A percentile compares a stretch with the other conserved stretches of the same genome.
Conservation (phyloP, 2,329 filamentous ascomycete species). For the Emmonsiellopsis sp. region DNA sequence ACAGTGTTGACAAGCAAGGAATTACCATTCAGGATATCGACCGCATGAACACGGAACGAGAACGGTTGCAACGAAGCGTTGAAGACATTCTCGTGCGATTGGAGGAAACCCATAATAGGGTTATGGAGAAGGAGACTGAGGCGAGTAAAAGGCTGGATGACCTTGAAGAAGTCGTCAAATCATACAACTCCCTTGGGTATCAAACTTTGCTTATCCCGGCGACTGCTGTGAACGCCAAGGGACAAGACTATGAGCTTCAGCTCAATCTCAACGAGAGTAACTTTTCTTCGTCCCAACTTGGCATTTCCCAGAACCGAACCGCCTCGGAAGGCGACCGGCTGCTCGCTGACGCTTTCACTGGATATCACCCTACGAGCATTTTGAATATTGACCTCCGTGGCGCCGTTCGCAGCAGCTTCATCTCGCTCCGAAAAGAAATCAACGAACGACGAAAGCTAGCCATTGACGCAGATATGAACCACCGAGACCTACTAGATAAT, state of each 20-base stretch:
- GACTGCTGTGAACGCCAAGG: constrained; percentile 76
- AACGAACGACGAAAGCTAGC: constrained; percentile 75
- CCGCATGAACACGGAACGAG: constrained; percentile 92
- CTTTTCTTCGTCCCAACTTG: constrained; percentile 56
- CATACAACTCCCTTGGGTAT: constrained; percentile 90
- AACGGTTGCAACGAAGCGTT: constrained; percentile 81
- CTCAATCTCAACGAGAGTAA: constrained; percentile 75
- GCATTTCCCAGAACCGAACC: constrained; percentile 39
- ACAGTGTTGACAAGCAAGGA: constrained; percentile 81
- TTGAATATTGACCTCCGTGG: constrained; percentile 83
- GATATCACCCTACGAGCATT: constrained; percentile 82
- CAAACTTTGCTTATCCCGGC: constrained; percentile 83
- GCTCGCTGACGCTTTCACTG: constrained; percentile 69
- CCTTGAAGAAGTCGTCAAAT: constrained; percentile 79
- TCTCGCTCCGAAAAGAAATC: constrained; percentile 75
- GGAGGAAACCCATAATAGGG: constrained; percentile 74
- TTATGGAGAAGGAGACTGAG: constrained; percentile 79
- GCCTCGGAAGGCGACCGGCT: constrained; percentile 60
- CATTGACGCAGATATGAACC: constrained; percentile 86
- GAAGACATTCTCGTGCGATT: constrained; percentile 66
- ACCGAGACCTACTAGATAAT: constrained; percentile 84
- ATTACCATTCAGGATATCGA: constrained; percentile 98
- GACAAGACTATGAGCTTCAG: constrained; percentile 71
- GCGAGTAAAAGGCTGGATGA: constrained; percentile 80
- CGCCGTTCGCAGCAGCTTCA: constrained; percentile 67